Percentiles rank a stretch among this genome's conserved stretches.
These are phyloP conservation scores for Podaxis sp. DNA, from an alignment of 768 basidiomycete genomes.

Conservation along the genomic window DNA sequence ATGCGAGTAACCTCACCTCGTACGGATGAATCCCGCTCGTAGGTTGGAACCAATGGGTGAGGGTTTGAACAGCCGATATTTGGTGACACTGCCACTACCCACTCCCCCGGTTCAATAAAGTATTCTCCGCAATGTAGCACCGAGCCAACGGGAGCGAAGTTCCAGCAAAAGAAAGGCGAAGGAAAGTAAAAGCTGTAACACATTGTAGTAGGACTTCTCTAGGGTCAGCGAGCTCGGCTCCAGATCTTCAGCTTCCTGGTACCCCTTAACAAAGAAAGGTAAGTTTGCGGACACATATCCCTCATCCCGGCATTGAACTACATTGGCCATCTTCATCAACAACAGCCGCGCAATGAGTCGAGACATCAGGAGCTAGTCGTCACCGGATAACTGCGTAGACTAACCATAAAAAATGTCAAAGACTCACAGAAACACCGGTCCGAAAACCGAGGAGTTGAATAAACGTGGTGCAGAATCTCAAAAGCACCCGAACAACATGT, in stretches of 20 bases:
- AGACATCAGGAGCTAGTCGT: not conserved
- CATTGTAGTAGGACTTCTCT: not conserved
- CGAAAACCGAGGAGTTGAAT: constrained; percentile 5
- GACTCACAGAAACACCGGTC: not conserved
- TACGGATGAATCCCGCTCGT: not conserved
- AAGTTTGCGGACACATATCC: not conserved
- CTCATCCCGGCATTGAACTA: not conserved
- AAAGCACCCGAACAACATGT: not conserved
- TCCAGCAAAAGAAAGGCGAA: not conserved
- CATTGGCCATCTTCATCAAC: not conserved
- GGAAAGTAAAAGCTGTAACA: not conserved
- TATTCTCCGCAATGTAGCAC: not conserved
- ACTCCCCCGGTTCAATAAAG: not conserved
- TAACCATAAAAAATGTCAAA: not conserved
- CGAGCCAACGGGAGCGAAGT: not conserved
- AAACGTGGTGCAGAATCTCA: not conserved
- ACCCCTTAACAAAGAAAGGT: not conserved
- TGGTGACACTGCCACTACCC: not conserved
- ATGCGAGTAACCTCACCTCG: not conserved
- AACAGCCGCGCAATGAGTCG: not conserved
- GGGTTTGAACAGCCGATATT: not conserved
- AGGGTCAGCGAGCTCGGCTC: not conserved
- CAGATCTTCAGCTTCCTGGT: not conserved
- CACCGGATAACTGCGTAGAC: not conserved
- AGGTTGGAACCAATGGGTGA: not conserved